Conservation (phyloP, 305 asterid species). For the Fraxinus ornus region DNA sequence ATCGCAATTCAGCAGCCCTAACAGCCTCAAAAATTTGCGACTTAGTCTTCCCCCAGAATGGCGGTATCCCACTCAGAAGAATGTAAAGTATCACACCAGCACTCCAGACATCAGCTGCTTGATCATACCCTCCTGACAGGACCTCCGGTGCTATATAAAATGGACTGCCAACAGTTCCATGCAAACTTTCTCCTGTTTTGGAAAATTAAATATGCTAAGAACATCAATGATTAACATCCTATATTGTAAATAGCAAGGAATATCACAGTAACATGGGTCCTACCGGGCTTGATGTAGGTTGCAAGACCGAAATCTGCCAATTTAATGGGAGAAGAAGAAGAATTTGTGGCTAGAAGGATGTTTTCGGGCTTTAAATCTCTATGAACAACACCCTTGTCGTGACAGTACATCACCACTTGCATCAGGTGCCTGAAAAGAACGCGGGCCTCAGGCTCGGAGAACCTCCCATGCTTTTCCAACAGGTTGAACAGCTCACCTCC, state of each 20-base stretch:
- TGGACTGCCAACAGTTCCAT: conserved; percentile 81
- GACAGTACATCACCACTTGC: conserved; percentile 72
- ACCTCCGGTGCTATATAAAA: conserved; percentile 90
- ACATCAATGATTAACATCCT: not conserved
- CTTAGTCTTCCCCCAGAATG: conserved; percentile 79
- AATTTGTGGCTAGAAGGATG: conserved; percentile 63
- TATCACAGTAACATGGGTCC: not conserved
- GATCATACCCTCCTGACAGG: conserved; percentile 59
- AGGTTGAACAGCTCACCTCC: conserved; percentile 83
- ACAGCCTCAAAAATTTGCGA: conserved; percentile 72
- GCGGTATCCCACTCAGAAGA: conserved; percentile 78
- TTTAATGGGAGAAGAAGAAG: conserved; percentile 64
- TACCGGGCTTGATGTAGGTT: conserved; percentile 67
- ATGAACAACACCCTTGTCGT: conserved; percentile 73
- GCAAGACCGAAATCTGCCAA: conserved; percentile 88
- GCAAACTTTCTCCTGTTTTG: conserved; percentile 55
- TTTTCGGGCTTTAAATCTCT: conserved; percentile 85
- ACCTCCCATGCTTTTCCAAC: conserved; percentile 79
- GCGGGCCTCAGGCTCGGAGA: conserved; percentile 62
- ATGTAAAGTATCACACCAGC: conserved; percentile 80
- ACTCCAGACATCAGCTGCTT: conserved; percentile 87
- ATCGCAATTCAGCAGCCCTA: conserved; percentile 59
- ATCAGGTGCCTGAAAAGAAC: conserved; percentile 61
- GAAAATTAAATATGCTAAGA: conserved; percentile 2
- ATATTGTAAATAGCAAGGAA: not conserved